Conservation (phyloP, 805 yeast genomes). For the Ogataea pini region DNA sequence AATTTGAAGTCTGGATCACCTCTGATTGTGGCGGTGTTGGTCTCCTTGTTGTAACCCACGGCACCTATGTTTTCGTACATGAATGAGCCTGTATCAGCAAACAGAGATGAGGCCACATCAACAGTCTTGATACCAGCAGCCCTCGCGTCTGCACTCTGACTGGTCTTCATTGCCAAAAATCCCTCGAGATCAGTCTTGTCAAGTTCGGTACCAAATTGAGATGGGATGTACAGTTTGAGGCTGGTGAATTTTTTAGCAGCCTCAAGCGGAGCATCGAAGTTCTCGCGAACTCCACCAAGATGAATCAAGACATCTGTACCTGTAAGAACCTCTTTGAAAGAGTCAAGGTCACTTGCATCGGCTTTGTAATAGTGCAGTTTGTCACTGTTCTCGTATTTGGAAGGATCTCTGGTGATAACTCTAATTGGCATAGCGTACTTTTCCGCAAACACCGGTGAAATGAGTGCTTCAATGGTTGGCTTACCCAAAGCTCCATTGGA, state of each 20-base stretch:
- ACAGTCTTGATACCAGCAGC: slow-evolving; percentile 48
- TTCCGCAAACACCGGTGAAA: slow-evolving; percentile 42
- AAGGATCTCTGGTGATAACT: slow-evolving; percentile 48
- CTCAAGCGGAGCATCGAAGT: slow-evolving; percentile 37
- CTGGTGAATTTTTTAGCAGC: slow-evolving; percentile 38
- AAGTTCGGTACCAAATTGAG: slow-evolving; percentile 58
- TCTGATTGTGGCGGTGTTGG: slow-evolving; percentile 37
- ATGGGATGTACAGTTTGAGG: slow-evolving; percentile 56
- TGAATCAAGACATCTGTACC: slow-evolving; percentile 55
- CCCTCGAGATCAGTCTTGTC: slow-evolving; percentile 24
- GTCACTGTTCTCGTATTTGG: slow-evolving; percentile 36
- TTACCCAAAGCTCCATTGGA: slow-evolving; percentile 52
- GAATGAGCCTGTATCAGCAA: slow-evolving; percentile 39
- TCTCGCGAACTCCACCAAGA: slow-evolving; percentile 36
- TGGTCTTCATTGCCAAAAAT: slow-evolving; percentile 31
- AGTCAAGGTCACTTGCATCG: slow-evolving; percentile 30
- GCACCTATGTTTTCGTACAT: slow-evolving; percentile 37
- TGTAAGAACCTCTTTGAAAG: slow-evolving; percentile 40
- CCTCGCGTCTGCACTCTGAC: slow-evolving; percentile 42
- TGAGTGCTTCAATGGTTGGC: slow-evolving; percentile 47
- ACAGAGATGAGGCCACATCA: slow-evolving; percentile 42
- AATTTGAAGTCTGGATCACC: slow-evolving; percentile 43
- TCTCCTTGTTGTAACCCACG: slow-evolving; percentile 41
- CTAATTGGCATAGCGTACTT: slow-evolving; percentile 50
- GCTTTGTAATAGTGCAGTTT: slow-evolving; percentile 42